Percentiles rank a stretch among this genome's conserved stretches.
Conservation (phyloP, 2,329 filamentous ascomycete genomes). For the Exophiala alcalophila region DNA sequence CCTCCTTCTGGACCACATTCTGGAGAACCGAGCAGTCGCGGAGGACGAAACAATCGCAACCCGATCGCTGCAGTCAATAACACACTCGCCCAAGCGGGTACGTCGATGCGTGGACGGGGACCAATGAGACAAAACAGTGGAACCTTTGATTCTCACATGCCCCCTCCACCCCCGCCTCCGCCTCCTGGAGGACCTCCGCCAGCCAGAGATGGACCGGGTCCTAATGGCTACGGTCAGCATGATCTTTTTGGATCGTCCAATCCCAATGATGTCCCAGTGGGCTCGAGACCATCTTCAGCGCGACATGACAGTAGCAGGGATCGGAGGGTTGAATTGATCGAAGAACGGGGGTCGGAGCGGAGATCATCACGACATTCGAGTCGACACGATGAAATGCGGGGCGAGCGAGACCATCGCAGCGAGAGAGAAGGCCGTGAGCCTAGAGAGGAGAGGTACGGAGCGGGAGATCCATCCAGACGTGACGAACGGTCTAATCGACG, state of each 20-base stretch:
- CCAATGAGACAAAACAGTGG: conserved; percentile 35
- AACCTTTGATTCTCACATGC: conserved; percentile 20
- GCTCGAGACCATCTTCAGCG: conserved; percentile 22
- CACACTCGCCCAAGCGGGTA: conserved; percentile 45
- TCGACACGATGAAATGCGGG: conserved; percentile 26
- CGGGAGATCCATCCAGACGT: conserved; percentile 9
- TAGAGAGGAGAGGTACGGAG: conserved; percentile 24
- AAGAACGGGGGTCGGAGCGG: conserved; percentile 26
- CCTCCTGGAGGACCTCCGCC: conserved; percentile 36
- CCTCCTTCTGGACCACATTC: conserved; percentile 39
- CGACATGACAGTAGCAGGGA: conserved; percentile 27
- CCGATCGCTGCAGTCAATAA: conserved; percentile 46
- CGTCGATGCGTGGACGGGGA: conserved; percentile 42
- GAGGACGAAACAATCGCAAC: conserved; percentile 44
- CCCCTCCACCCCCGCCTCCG: conserved; percentile 31
- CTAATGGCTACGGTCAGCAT: conserved; percentile 31
- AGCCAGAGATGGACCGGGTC: conserved; percentile 30
- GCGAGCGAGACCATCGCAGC: conserved; percentile 19
- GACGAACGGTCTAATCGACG: conserved; percentile 20
- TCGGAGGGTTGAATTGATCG: conserved; percentile 16
- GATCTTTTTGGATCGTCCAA: conserved; percentile 37
- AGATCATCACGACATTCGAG: conserved; percentile 27
- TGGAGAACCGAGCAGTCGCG: conserved; percentile 36
- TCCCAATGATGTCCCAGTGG: conserved; percentile 31
- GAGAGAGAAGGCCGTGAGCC: conserved; percentile 21